Base-by-base conservation (phyloP, 768 basidiomycete species). In the Peribolospora baueri region DNA sequence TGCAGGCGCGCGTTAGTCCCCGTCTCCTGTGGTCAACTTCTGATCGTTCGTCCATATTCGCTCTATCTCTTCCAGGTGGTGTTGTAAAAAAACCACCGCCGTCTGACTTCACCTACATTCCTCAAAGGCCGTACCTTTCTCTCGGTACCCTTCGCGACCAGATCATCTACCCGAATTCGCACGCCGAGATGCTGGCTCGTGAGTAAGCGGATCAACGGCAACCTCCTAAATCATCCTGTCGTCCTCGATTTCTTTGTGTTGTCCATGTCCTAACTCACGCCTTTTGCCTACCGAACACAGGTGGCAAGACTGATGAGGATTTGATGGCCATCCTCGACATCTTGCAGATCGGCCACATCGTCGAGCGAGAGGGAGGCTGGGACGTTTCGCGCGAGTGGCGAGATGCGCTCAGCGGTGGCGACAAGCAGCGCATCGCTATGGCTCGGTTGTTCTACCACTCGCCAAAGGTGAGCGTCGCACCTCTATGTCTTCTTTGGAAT, bases 281-380 rank as follows among this genome's bases (percentile, higher is more conserved):
- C 25, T 58, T 25, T 25, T 25, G 25, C 25, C 25, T 25, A 25
- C 25, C 25, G 25, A 25, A 25, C 25, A 36, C 61, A 79, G 80
- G 80, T 25, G 80, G 80, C 5, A 68, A 79, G 43, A 80, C 78
- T 13, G 91, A 98, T 63, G 69, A 70, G 0, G 77, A 88, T 60
- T 70, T 97, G 46, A 69, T 81, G 14, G 62, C 68, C 37, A 79
- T 93, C 52, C 71, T 98, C 46, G 69, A 75, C 6, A 72, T 79
- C 9, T 81, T 98, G 39, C 78, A 87, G 59, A 84, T 97, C 79
- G 79, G 79, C 46, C 69, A 72, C 62, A 76, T 95, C 50, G 83
- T 95, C 5, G 83, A 85, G 62, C 76, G 88, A 37, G 91, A 97
- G 68, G 91, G 91, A n/a, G 91, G 91, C 9, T 95, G 88, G 88